Evolutionary conservation across 2,329 filamentous ascomycete species (phyloP).

Genomic region (Pseudogymnoascus pannorum): DNA sequence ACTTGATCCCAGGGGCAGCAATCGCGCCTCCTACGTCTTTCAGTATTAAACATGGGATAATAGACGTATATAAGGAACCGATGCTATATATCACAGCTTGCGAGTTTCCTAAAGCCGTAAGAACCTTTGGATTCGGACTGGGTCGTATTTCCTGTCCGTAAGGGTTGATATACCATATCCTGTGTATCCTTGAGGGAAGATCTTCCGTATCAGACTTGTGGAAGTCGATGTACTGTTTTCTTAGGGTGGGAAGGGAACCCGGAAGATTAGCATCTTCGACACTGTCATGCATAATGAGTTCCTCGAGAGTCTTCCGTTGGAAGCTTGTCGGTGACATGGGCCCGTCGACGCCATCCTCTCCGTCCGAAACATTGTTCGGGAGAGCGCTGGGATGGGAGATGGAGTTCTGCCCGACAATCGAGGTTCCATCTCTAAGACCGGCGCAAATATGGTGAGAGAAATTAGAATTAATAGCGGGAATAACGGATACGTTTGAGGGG

Average conservation of each 20-base stretch:
- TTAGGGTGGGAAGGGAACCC: constrained; percentile 70
- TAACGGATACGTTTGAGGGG: constrained; percentile 65
- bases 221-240: constrained; percentile 75
- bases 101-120: constrained; percentile 58
- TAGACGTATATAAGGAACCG: constrained; percentile 85
- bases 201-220: constrained; percentile 70
- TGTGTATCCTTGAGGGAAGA: constrained; percentile 66
- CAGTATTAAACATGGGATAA: constrained; percentile 76
- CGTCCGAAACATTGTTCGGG: neutral
- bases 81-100: constrained; percentile 81
- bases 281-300: constrained; percentile 51
- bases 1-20: constrained; percentile 36
- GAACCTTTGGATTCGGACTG: constrained; percentile 70
- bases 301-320: constrained; percentile 20
- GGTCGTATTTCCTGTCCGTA: constrained; percentile 95
- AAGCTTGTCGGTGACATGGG: constrained; percentile 11
- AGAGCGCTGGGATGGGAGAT: constrained; percentile 64
- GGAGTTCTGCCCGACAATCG: constrained; percentile 86
- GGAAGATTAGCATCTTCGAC: constrained; percentile 77
- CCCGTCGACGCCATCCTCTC: constrained; percentile 14
- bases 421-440: constrained; percentile 63
- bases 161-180: constrained; percentile 96
- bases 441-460: constrained; percentile 94
- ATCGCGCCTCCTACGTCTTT: constrained; percentile 65
- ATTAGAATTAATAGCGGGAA: constrained; percentile 90